These are phyloP conservation scores for Hyaloraphidium curvatum DNA, from an alignment of 192 early-diverging fungal genomes.

Conservation along the genomic window DNA sequence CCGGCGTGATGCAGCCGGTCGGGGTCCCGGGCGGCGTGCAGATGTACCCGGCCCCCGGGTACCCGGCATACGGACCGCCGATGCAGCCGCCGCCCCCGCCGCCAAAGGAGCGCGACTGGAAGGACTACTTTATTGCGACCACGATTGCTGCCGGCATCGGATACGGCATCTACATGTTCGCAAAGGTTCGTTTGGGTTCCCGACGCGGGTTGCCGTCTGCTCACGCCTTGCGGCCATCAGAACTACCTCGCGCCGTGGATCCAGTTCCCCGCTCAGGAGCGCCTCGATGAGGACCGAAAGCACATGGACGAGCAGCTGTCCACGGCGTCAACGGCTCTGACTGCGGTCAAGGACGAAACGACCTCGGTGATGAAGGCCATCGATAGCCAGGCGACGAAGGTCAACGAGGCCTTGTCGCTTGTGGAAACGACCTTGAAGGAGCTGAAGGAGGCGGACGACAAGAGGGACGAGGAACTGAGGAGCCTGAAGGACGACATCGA, in stretches of 20 bases:
- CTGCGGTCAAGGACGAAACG: constrained; percentile 19
- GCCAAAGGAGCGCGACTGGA: constrained; percentile 58
- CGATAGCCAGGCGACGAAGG: constrained; percentile 43
- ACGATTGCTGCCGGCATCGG: constrained; percentile 69
- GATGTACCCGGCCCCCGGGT: too few species aligned
- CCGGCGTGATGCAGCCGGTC: too few species aligned
- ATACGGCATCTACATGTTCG: constrained; percentile 61
- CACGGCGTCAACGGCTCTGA: not conserved
- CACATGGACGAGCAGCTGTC: not conserved
- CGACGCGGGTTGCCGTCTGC: too few species aligned
- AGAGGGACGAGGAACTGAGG: constrained; percentile 44
- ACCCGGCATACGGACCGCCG: constrained; percentile 20
- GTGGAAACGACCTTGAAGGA: constrained; percentile 11
- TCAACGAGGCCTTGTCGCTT: constrained; percentile 20
- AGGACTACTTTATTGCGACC: constrained; percentile 78
- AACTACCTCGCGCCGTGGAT: not conserved
- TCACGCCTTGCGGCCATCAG: not conserved
- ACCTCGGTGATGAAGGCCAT: constrained; percentile 35
- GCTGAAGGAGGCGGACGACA: constrained; percentile 33
- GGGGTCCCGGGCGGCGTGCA: too few species aligned
- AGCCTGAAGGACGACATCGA: constrained; percentile 59
- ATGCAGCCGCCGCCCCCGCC: constrained; percentile 16
- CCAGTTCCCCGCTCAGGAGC: not conserved
- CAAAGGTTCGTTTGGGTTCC: constrained; percentile 34
- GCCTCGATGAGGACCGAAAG: not conserved